Evolutionary conservation across 768 basidiomycete genomes (phyloP), one percentile per base, ranked within the genome.

Genomic region (Russula ochroleuca): DNA sequence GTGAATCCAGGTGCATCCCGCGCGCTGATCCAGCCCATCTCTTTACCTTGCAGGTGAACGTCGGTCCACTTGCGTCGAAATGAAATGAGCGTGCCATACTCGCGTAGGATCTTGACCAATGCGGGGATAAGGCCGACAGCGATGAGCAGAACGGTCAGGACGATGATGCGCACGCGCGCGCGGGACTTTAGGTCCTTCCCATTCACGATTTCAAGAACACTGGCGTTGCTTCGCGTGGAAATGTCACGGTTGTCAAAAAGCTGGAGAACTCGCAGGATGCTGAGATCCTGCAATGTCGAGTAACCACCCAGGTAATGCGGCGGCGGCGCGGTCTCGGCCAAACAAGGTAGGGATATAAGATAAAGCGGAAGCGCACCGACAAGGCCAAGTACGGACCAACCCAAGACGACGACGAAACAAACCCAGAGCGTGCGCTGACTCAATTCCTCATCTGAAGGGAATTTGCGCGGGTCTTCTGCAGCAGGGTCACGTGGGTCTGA

Each of bases 381-480:
- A 17, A 92, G 78, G 5, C 85, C 88, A 21, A 91, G 73, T 40
- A 92, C 67, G 3, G 87, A 79, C 85, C 87, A 88, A 11, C 84
- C 83, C 11, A 85, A 73, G 15, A 80, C 82, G 55, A 92, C 79
- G 35, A 85, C 74, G 53, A 92, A 78, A 45, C 82, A 79, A 37
- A 85, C 75, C 83, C 85, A 89, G 28, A 92, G 77, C 15, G 79
- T 79, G n/a, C 88, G 81, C 70, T 92, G 88, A 65, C 76, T 81
- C 63, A 91, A 81, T 69, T 87, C 79, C 69, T 88, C 88, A 67
- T 92, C 89, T 1, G 89, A 88, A 4, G 88, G 87, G 69, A 90
- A 87, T 1, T 83, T 75, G 60, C 77, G 70, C 1, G 85, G 80
- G 67, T 87, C 86, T 41, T 70, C 72, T 9, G 77, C 75, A 2